These are phyloP conservation scores for Ocimum tenuiflorum DNA, from an alignment of 257 asterid genomes.

Conservation along the genomic window DNA sequence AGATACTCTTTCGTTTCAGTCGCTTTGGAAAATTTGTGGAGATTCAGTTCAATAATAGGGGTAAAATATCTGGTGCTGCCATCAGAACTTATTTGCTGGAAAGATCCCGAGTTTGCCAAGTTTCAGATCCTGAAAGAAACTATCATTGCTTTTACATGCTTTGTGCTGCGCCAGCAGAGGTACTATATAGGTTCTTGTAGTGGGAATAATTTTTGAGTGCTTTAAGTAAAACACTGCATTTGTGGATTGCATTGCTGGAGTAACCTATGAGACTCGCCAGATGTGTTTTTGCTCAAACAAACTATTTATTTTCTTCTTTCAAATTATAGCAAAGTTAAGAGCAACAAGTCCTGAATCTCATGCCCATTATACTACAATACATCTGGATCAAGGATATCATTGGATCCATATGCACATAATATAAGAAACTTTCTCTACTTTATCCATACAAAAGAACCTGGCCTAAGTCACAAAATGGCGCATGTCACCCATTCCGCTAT, in stretches of 20 bases:
- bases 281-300: neutral
- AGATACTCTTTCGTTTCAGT: slow-evolving; percentile 33
- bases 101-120: slow-evolving; percentile 89
- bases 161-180: slow-evolving; percentile 91
- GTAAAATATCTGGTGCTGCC: slow-evolving; percentile 89
- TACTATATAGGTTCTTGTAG: slow-evolving; percentile 12
- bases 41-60: slow-evolving; percentile 65
- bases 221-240: neutral
- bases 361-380: neutral
- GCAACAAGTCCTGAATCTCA: neutral
- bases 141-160: slow-evolving; percentile 93
- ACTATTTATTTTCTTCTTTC: neutral
- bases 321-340: neutral
- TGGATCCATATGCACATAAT: neutral
- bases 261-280: neutral
- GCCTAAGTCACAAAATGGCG: neutral
- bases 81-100: slow-evolving; percentile 89
- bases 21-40: slow-evolving; percentile 96
- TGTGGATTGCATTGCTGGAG: neutral
- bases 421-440: neutral
- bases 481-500: slow-evolving; percentile 6
- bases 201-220: neutral
- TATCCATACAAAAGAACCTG: neutral
- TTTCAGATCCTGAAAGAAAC: slow-evolving; percentile 90
- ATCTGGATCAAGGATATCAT: neutral